A percentile compares a stretch with the other conserved stretches of the same genome.
Evolutionary conservation across 805 yeast genomes (phyloP).

Genomic region (Zygotorulaspora sp.): DNA sequence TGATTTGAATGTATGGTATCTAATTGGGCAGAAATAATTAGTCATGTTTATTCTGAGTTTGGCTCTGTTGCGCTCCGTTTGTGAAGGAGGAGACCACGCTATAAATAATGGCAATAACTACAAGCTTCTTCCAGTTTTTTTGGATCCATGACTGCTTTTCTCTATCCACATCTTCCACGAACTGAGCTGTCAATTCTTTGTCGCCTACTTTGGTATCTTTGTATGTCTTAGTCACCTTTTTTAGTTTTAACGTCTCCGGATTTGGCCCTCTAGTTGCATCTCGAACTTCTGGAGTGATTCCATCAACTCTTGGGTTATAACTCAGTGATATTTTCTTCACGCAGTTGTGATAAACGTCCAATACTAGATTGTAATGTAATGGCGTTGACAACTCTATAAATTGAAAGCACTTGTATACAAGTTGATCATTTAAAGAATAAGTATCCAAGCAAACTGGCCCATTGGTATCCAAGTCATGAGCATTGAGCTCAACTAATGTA

Average conservation of each 20-base stretch:
- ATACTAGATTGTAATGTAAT: constrained; percentile 23
- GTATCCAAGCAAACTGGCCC: constrained; percentile 24
- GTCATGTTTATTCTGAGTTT: background rate
- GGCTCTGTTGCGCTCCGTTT: background rate
- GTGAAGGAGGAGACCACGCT: constrained; percentile 5
- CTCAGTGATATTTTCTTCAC: constrained; percentile 22
- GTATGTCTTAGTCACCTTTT: constrained; percentile 32
- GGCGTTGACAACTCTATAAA: constrained; percentile 22
- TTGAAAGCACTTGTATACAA: constrained; percentile 22
- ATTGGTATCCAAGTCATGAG: background rate
- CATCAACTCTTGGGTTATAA: constrained; percentile 15
- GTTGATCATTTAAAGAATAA: constrained; percentile 10
- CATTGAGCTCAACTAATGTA: constrained; percentile 2
- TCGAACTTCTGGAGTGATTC: constrained; percentile 18
- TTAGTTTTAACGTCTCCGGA: constrained; percentile 24
- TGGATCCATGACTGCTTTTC: constrained; percentile 25
- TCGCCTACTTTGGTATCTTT: constrained; percentile 25
- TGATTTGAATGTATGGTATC: no score
- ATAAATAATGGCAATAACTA: constrained; percentile 27
- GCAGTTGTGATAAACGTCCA: constrained; percentile 17
- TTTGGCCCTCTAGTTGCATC: constrained; percentile 20
- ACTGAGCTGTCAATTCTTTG: constrained; percentile 19
- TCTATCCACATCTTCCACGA: constrained; percentile 19
- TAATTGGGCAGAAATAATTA: no score
- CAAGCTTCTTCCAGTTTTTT: constrained; percentile 32